Conservation (phyloP, 768 basidiomycete species). For the Trametes cinnabarina region DNA sequence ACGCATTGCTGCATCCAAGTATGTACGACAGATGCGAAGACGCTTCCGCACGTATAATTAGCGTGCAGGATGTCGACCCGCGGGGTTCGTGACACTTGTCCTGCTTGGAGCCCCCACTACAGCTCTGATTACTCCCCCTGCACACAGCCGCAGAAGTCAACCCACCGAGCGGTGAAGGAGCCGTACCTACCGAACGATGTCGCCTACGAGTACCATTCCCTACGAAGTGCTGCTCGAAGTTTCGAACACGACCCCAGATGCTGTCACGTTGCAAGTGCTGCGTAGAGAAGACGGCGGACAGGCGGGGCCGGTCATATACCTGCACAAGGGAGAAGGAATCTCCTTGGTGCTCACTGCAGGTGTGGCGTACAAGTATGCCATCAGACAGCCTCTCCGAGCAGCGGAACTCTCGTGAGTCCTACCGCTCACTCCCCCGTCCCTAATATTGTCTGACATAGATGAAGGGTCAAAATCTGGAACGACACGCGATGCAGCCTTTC, state of each 20-base stretch:
- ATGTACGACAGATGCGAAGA: not conserved
- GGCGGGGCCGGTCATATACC: constrained; percentile 36
- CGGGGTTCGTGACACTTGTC: not conserved
- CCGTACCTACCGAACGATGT: constrained; percentile 15
- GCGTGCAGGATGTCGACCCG: not conserved
- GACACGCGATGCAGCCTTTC: constrained; percentile 38
- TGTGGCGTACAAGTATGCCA: constrained; percentile 44
- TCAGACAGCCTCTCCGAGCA: constrained; percentile 39
- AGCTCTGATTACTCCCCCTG: not conserved
- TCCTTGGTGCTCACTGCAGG: constrained; percentile 51
- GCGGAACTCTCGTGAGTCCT: constrained; percentile 46
- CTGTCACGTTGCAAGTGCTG: constrained; percentile 41
- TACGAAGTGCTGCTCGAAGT: constrained; percentile 54
- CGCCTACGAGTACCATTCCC: constrained; percentile 48
- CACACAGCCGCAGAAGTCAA: not conserved
- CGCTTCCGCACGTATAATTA: constrained; percentile 10
- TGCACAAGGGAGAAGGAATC: constrained; percentile 42
- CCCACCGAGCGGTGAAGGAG: not conserved
- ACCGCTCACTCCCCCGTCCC: not conserved
- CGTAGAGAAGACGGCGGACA: constrained; percentile 29
- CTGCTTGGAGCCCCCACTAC: not conserved
- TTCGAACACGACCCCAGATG: constrained; percentile 44
- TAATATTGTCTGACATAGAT: not conserved
- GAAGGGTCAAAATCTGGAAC: constrained; percentile 46
- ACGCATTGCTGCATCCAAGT: not conserved